phyloP scores from a whole-genome alignment of 257 asterid species.

The Phtheirospermum japonicum region DNA sequence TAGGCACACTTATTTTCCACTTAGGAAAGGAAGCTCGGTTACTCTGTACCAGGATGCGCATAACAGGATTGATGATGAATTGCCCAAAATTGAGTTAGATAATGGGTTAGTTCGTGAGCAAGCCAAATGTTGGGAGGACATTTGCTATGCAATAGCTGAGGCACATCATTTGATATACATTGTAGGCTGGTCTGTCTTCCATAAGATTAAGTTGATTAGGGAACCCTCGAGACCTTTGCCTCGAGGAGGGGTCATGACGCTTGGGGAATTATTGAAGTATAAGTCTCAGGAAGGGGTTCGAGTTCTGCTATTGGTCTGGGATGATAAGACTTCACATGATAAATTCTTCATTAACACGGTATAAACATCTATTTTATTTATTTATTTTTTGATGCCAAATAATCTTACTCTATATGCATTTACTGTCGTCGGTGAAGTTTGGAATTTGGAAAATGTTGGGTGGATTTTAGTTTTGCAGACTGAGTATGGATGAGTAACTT shows the following conservation, averaged over 20 bases:
- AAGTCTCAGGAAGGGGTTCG: constrained; percentile 95
- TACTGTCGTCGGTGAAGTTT: too few species aligned
- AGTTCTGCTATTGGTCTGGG: constrained; percentile 87
- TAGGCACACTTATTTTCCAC: constrained; percentile 61
- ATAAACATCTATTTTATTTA: constrained; percentile 19
- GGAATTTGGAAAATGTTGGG: constrained; percentile 12
- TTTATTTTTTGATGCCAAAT: background rate
- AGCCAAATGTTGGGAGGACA: constrained; percentile 79
- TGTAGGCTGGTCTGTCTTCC: constrained; percentile 89
- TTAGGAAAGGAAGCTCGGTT: constrained; percentile 67
- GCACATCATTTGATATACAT: constrained; percentile 90
- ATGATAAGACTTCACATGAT: constrained; percentile 86
- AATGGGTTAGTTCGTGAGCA: constrained; percentile 46
- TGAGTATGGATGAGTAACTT: constrained; percentile 5
- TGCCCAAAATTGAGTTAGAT: constrained; percentile 60
- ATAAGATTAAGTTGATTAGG: constrained; percentile 68
- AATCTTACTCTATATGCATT: background rate
- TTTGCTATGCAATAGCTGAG: constrained; percentile 75
- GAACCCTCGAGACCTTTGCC: constrained; percentile 76
- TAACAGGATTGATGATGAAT: constrained; percentile 31
- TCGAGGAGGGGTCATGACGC: constrained; percentile 78
- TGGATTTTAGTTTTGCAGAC: background rate
- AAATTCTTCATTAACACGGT: constrained; percentile 67
- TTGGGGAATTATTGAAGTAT: constrained; percentile 86
- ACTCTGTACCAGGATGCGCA: constrained; percentile 93